Evolutionary conservation across 768 basidiomycete genomes (phyloP).

Genomic region (Rhodotorula taiwanensis): DNA sequence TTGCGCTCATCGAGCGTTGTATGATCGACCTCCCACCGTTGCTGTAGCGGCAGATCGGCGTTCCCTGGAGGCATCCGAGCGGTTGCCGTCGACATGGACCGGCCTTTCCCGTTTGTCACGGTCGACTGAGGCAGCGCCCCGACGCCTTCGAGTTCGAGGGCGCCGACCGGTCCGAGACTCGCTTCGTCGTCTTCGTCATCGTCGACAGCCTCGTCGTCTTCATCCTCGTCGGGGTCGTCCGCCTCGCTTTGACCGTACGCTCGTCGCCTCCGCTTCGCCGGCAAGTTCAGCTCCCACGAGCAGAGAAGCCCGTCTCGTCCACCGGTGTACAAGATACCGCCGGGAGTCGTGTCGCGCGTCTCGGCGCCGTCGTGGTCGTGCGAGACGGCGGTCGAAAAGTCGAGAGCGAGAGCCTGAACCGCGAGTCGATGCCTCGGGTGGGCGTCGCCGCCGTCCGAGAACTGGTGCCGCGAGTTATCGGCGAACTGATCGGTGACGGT

Average conservation of each 20-base stretch:
- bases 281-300: constrained; percentile 39
- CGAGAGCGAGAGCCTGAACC: constrained; percentile 39
- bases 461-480: constrained; percentile 5
- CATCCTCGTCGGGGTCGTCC: constrained; percentile 17
- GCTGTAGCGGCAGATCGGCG: constrained; percentile 56
- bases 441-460: constrained; percentile 1
- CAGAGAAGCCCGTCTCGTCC: constrained; percentile 39
- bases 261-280: constrained; percentile 20
- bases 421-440: constrained; percentile 37
- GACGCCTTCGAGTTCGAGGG: too few species aligned
- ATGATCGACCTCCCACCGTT: constrained; percentile 77
- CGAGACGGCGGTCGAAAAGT: constrained; percentile 33
- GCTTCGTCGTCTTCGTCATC: constrained; percentile 28
- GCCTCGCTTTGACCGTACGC: constrained; percentile 6
- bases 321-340: constrained; percentile 40
- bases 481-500: not conserved
- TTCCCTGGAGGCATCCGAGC: not conserved
- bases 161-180: not conserved
- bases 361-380: constrained; percentile 18
- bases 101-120: not conserved
- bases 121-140: not conserved
- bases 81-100: constrained; percentile 4
- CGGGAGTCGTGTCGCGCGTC: constrained; percentile 2
- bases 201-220: constrained; percentile 3
- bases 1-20: constrained; percentile 49